Conservation (phyloP, 2,329 filamentous ascomycete genomes). For the Colletotrichum incanum region DNA sequence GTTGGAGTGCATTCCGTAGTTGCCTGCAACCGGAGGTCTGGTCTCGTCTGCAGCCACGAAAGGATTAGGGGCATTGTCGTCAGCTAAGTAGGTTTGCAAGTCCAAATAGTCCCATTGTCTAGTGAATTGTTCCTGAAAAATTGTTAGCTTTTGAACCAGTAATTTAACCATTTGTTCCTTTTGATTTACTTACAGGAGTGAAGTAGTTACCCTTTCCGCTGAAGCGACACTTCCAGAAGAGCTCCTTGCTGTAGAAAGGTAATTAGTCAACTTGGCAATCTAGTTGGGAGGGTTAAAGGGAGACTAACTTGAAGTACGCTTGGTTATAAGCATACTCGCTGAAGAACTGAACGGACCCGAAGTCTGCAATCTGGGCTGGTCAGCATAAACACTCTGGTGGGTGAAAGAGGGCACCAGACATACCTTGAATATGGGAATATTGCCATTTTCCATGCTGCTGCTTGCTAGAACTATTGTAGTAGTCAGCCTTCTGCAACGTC, state of each 20-base stretch:
- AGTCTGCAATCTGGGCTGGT: slow-evolving; percentile 35
- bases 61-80: slow-evolving; percentile 12
- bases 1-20: slow-evolving; percentile 45
- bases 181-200: slow-evolving; percentile 27
- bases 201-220: slow-evolving; percentile 30
- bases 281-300: neutral
- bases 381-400: neutral
- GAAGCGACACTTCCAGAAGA: slow-evolving; percentile 33
- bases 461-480: slow-evolving; percentile 16
- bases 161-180: fast-evolving
- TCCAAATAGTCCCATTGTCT: slow-evolving; percentile 39
- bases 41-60: slow-evolving; percentile 7
- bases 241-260: slow-evolving; percentile 10
- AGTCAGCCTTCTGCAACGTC: neutral
- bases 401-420: neutral
- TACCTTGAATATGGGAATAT: slow-evolving; percentile 39
- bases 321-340: slow-evolving; percentile 3
- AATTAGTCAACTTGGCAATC: neutral
- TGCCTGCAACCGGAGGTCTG: slow-evolving; percentile 42
- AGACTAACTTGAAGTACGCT: slow-evolving; percentile 27
- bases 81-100: neutral
- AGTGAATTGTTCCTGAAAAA: slow-evolving; percentile 43
- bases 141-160: neutral
- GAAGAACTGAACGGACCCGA: slow-evolving; percentile 30
- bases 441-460: neutral